Base-by-base conservation (phyloP, 1,284 basidiomycete genomes). In the Singerocomus inundabilis region DNA sequence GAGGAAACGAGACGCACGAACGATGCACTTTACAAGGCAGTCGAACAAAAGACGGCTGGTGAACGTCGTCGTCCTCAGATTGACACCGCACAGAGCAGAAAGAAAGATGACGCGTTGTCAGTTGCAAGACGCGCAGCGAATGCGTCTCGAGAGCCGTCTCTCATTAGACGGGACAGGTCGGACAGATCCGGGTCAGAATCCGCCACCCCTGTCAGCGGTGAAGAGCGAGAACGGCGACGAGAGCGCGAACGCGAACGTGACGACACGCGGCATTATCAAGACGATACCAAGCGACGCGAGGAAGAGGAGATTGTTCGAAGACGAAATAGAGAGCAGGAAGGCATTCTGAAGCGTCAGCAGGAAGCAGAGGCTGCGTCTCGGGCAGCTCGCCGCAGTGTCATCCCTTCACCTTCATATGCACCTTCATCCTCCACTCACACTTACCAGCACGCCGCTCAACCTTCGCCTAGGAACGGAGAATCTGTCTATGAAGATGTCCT, bases 341-440 rank as follows among this genome's bases (percentile, higher is more conserved):
- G 72, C 1, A 79, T 79, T 44, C 18, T 70, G n/a, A 72, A 63
- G 32, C 68, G 76, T 40, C 78, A 79, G 54, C 73, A 72, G 48
- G 76, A 79, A 58, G 68, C 68, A 37, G 64, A 66, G 24, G 46
- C 54, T 42, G 66, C 56, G 40, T 55, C 67, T 46, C 66, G 62
- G 41, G 48, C 59, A 56, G 59, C 61, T 52, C 58, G 52, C 48
- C 59, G 43, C 54, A 55, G 51, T 31, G 12, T 48, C 30, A 39
- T 47, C 44, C 57, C 58, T 49, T 59, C 66, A 31, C 59, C 66
- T 44, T 33, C 53, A 31, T 54, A 61, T 48, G 42, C 51, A 11
- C 42, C 57, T 49, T 52, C 46, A 28, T 31, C 57, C 7, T 48
- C 67, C 13, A 46, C 44, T 35, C 54, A 51, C 26, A 40, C 42